Conservation (phyloP, 129 eudicot species). For the Pittosporum tobira region DNA sequence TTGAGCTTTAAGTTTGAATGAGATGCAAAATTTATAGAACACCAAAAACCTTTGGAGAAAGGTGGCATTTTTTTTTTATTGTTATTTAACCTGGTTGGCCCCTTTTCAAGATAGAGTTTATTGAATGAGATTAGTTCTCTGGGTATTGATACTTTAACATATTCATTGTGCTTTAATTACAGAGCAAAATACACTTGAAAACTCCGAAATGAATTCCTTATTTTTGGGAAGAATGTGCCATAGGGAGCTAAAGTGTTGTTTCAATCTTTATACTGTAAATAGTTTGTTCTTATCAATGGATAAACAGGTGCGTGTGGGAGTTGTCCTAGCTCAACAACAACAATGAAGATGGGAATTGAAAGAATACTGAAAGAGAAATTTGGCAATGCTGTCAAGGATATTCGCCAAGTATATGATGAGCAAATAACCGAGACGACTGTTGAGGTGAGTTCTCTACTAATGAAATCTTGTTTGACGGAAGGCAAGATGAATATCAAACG, state of each 20-base stretch:
- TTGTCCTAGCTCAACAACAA: constrained; percentile 91
- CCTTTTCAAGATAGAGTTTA: too few relatives aligned
- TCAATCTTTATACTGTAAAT: not conserved
- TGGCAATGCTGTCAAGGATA: constrained; percentile 73
- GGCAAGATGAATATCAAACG: not conserved
- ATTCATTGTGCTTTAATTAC: too few relatives aligned
- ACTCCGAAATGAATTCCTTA: too few relatives aligned
- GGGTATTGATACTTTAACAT: too few relatives aligned
- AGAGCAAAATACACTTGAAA: too few relatives aligned
- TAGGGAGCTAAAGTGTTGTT: not conserved
- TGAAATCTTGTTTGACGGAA: not conserved
- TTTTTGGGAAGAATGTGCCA: too few relatives aligned
- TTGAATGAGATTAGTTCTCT: too few relatives aligned
- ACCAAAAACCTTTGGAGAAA: too few relatives aligned
- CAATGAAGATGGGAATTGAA: constrained; percentile 94
- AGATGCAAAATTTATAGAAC: too few relatives aligned
- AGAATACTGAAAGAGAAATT: constrained; percentile 74
- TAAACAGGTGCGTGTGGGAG: constrained; percentile 74
- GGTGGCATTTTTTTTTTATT: too few relatives aligned
- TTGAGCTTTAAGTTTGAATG: too few relatives aligned
- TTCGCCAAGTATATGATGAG: constrained; percentile 63
- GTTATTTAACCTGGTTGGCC: too few relatives aligned
- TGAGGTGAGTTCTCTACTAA: constrained; percentile 38
- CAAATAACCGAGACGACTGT: constrained; percentile 53
- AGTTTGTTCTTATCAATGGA: not conserved